These are phyloP conservation scores for Cicer pinnatifidum DNA, from an alignment of 306 rosid genomes.

Conservation along the genomic window DNA sequence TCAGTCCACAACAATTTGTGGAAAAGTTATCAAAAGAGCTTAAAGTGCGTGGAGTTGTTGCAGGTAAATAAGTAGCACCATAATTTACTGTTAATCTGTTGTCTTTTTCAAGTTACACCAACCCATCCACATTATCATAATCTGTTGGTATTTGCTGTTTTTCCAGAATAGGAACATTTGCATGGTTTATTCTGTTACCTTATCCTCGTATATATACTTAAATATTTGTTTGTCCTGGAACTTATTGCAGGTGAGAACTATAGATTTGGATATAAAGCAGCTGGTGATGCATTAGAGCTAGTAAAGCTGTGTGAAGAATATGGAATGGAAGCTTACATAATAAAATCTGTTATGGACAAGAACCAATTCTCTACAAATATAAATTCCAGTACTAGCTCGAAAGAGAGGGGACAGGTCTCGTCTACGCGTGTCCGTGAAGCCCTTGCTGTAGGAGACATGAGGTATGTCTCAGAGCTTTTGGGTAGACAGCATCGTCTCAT, in stretches of 20 bases:
- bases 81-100: conserved; percentile 9
- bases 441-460: conserved; percentile 80
- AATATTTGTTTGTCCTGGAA: conserved; percentile 40
- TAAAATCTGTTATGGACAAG: conserved; percentile 91
- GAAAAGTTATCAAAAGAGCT: conserved; percentile 80
- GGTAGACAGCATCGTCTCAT: conserved; percentile 81
- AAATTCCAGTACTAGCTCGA: conserved; percentile 49
- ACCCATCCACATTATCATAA: neutral
- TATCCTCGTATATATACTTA: conserved; percentile 32
- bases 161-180: conserved; percentile 7
- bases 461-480: conserved; percentile 78
- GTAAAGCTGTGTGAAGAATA: conserved; percentile 79
- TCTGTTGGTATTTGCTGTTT: neutral
- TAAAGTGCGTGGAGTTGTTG: conserved; percentile 82
- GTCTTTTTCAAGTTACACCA: neutral
- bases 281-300: conserved; percentile 78
- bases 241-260: conserved; percentile 84
- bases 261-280: conserved; percentile 94
- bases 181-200: conserved; percentile 25
- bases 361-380: conserved; percentile 47
- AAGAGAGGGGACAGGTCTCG: conserved; percentile 90
- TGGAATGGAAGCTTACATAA: conserved; percentile 76
- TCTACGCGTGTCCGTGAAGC: conserved; percentile 90
- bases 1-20: conserved; percentile 81
- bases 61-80: conserved; percentile 60